Conservation (phyloP, 2,329 filamentous ascomycete species). For the Penicillium palitans region DNA sequence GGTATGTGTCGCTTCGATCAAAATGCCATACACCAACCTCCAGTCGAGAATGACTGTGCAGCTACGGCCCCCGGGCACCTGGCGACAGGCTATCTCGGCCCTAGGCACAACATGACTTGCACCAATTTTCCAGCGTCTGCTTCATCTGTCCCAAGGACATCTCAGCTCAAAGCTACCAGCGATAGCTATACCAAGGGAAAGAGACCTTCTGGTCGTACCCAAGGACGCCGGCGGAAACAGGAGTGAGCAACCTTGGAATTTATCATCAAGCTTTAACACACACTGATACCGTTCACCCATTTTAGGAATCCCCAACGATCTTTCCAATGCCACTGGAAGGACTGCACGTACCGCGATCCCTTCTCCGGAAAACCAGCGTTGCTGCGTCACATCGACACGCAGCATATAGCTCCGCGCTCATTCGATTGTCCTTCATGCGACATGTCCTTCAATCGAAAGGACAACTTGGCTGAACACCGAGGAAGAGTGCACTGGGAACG, state of each 20-base stretch:
- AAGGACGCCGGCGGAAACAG: neutral
- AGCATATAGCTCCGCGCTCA: neutral
- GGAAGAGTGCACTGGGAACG: neutral
- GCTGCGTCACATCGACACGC: neutral
- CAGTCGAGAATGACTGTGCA: neutral
- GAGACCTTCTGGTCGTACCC: neutral
- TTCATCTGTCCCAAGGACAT: neutral
- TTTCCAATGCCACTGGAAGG: neutral
- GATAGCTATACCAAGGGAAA: neutral
- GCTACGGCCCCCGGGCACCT: no score
- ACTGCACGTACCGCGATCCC: neutral
- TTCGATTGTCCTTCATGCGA: neutral
- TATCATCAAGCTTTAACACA: neutral
- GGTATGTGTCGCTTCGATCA: neutral
- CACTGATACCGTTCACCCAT: neutral
- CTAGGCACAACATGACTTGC: neutral
- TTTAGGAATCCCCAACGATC: neutral
- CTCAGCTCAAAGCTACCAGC: no score
- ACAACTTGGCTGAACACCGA: constrained; percentile 1
- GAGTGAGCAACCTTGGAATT: neutral
- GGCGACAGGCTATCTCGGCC: neutral
- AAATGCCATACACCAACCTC: neutral
- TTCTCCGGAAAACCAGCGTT: neutral
- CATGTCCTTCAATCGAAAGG: neutral
- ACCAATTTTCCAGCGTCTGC: neutral